Evolutionary conservation across 2,329 filamentous ascomycete genomes (phyloP).

Genomic region (Arthroderma sp.): DNA sequence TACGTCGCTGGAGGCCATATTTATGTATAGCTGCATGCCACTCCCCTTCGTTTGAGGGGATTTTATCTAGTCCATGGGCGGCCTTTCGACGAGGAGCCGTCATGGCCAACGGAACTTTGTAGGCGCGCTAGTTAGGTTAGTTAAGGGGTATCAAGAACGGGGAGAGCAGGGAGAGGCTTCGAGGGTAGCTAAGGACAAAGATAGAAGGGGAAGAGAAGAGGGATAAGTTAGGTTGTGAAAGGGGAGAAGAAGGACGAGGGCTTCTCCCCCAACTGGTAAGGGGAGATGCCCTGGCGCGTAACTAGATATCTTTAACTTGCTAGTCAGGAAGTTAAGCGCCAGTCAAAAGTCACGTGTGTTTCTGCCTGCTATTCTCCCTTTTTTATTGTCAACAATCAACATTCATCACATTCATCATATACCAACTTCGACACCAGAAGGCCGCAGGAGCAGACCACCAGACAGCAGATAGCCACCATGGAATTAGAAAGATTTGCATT

Average conservation of each 20-base stretch:
- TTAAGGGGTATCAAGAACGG: too few relatives aligned
- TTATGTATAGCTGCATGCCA: constrained; percentile 11
- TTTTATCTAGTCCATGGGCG: constrained; percentile 9
- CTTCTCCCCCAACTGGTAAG: too few relatives aligned
- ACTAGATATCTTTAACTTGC: too few relatives aligned
- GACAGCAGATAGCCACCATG: not conserved
- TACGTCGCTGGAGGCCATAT: constrained; percentile 7
- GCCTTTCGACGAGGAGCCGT: constrained; percentile 7
- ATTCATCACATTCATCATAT: not conserved
- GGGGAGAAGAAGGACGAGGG: too few relatives aligned
- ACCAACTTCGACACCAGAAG: not conserved
- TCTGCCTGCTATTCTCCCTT: not conserved
- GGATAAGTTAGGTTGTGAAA: too few relatives aligned
- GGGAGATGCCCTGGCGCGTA: too few relatives aligned
- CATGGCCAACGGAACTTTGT: not conserved
- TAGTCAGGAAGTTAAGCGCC: too few relatives aligned
- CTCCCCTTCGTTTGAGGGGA: constrained; percentile 10
- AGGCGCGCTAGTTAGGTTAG: not conserved
- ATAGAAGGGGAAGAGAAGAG: not conserved
- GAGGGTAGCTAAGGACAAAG: too few relatives aligned
- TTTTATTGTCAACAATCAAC: not conserved
- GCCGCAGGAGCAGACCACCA: not conserved
- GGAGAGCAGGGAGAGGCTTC: too few relatives aligned
- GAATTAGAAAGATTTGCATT: not conserved
- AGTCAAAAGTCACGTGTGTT: not conserved